Percentiles rank a stretch among this genome's conserved stretches.
These are phyloP conservation scores for Phialophora expanda DNA, from an alignment of 2,329 filamentous ascomycete genomes.

Conservation along the genomic window DNA sequence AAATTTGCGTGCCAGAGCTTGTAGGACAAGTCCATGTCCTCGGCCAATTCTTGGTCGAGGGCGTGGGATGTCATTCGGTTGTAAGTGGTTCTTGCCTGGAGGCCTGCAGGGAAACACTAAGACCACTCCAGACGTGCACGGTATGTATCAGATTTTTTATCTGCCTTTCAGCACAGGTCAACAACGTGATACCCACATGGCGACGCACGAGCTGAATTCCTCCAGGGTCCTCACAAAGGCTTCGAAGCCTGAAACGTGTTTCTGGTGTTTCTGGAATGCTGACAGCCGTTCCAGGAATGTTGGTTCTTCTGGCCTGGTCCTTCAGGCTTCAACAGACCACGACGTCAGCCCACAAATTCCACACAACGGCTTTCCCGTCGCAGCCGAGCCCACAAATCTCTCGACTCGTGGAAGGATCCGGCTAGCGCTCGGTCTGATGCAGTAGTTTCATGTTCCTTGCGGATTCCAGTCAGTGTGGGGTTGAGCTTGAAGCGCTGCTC, in stretches of 20 bases:
- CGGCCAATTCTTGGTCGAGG: conserved; percentile 13
- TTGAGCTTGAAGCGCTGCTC: conserved; percentile 6
- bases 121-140: neutral
- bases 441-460: conserved; percentile 28
- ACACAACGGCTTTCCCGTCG: conserved; percentile 10
- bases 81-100: conserved; percentile 24
- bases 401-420: conserved; percentile 23
- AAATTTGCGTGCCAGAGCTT: conserved; percentile 27
- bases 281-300: conserved; percentile 1
- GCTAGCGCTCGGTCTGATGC: conserved; percentile 25
- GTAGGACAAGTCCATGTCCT: conserved; percentile 18
- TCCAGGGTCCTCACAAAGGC: neutral
- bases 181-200: neutral
- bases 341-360: conserved; percentile 30
- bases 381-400: conserved; percentile 20
- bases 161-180: neutral
- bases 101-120: neutral
- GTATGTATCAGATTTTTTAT: conserved; percentile 4
- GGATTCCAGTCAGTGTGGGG: conserved; percentile 28
- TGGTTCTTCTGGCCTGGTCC: neutral
- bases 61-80: conserved; percentile 30
- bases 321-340: conserved; percentile 4
- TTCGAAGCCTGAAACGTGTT: neutral
- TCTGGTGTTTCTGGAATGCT: conserved; percentile 20
- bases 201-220: conserved; percentile 7